Conservation (phyloP, 768 basidiomycete species). For the Suillus subalutaceus region DNA sequence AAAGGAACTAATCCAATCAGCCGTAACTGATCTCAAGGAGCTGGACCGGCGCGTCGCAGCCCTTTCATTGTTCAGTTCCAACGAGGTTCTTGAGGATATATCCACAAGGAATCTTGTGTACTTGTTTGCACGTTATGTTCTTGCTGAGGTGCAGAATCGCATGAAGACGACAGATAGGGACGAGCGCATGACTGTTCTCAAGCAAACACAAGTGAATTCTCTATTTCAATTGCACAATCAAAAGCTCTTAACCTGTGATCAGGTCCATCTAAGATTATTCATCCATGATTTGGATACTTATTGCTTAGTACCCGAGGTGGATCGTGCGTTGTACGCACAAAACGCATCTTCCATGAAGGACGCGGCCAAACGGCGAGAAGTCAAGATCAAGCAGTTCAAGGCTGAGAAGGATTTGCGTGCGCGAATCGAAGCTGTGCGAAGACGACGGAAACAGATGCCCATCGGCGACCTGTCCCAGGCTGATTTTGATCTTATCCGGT, state of each 20-base stretch:
- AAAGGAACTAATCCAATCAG: constrained; percentile 62
- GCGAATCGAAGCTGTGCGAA: constrained; percentile 64
- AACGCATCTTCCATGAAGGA: constrained; percentile 56
- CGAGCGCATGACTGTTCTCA: constrained; percentile 59
- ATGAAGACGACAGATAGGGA: constrained; percentile 55
- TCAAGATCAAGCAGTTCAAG: constrained; percentile 91
- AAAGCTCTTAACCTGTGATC: constrained; percentile 5
- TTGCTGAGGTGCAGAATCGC: constrained; percentile 67
- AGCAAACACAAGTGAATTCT: constrained; percentile 53
- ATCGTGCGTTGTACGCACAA: constrained; percentile 57
- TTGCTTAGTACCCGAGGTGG: constrained; percentile 62
- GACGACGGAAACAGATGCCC: constrained; percentile 49
- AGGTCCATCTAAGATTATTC: constrained; percentile 56
- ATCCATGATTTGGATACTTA: constrained; percentile 61
- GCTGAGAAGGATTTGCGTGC: constrained; percentile 79
- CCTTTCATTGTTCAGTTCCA: constrained; percentile 79
- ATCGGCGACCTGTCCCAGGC: constrained; percentile 38
- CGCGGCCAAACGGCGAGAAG: constrained; percentile 71
- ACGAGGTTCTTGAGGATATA: constrained; percentile 83
- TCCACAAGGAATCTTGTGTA: constrained; percentile 76
- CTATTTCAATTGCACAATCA: constrained; percentile 1
- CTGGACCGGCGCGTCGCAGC: constrained; percentile 56
- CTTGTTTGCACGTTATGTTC: constrained; percentile 69
- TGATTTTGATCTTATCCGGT: constrained; percentile 66
- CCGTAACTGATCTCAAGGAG: constrained; percentile 57